Conservation (phyloP, 2,329 filamentous ascomycete species). For the Aspergillus flavus region DNA sequence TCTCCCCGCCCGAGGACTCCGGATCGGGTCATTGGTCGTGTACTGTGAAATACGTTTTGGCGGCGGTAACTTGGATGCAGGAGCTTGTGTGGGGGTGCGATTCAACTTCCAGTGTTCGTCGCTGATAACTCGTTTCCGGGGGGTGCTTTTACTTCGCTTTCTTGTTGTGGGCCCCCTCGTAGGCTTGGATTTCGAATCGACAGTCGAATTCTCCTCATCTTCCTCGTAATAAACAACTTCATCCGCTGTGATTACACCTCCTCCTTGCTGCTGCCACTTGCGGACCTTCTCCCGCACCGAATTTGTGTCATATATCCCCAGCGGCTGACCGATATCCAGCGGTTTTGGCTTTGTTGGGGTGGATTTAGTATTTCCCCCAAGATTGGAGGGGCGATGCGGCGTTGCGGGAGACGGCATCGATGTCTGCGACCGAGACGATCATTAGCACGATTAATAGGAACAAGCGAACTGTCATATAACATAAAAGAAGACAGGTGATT, state of each 20-base stretch:
- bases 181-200: conserved; percentile 27
- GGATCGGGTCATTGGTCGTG: conserved; percentile 35
- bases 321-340: conserved; percentile 52
- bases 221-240: conserved; percentile 61
- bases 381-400: conserved; percentile 41
- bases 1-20: conserved; percentile 29
- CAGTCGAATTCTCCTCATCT: conserved; percentile 43
- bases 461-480: neutral
- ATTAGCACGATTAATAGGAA: conserved; percentile 16
- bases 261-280: conserved; percentile 81
- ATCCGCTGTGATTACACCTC: conserved; percentile 64
- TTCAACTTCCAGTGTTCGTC: conserved; percentile 79
- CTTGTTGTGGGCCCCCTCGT: conserved; percentile 33
- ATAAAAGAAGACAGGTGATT: conserved; percentile 5
- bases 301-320: conserved; percentile 63
- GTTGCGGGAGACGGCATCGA: conserved; percentile 46
- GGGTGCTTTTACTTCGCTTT: conserved; percentile 59
- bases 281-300: conserved; percentile 78
- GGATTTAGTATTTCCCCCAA: conserved; percentile 60
- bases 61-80: conserved; percentile 41
- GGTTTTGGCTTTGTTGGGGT: conserved; percentile 58
- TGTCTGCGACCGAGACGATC: conserved; percentile 18
- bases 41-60: conserved; percentile 48
- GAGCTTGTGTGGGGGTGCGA: conserved; percentile 49
- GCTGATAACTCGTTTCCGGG: conserved; percentile 89